Base-by-base conservation (phyloP, 441 rosid species). In the Syzygium malaccense region DNA sequence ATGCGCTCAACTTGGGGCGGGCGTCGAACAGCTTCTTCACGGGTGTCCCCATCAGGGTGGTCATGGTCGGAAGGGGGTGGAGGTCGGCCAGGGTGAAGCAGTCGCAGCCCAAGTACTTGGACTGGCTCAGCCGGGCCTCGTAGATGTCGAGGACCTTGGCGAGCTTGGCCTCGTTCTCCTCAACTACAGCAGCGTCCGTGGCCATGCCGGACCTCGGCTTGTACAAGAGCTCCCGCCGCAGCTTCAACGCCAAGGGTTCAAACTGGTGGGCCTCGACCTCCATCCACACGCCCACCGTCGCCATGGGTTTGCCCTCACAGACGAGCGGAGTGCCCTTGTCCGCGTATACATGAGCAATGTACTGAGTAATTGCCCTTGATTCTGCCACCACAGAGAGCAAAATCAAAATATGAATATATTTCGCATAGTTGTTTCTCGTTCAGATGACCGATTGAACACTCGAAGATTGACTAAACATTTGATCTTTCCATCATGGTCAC, bases 261-360 rank as follows among this genome's bases (percentile, higher is more conserved):
- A 55, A 88, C 84, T 71, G 87, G 56, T 85, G 85, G 6, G 57
- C 75, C 87, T 66, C 86, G 41, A 85, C 86, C 60, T 85, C 45
- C 86, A 48, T 30, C 86, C 60, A 85, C 26, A 85, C 86, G 26
- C 23, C 55, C 68, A 66, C 33, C 30, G 55, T 62, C 5, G 91
- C 90, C 91, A 20, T 86, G 57, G 37, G 57, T 0, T 85, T 71
- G 8, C 85, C 55, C 85, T 54, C 75, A 28, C 84, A 80, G 45
- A 5, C 48, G 1, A 90, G 86, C 83, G 86, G 49, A 53, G 87
- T 86, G 8, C 92, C 91, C 88, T 89, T 85, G 60, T 87, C 86
- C 0, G 87, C 8, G 37, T 86, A 57, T n/a, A 57, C 86, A 1
- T 66, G 53, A 54, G 90, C 88, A 6, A 53, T 26, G 4, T 62